Base-by-base conservation (phyloP, 345 rosid species). In the Citrus hindsii region DNA sequence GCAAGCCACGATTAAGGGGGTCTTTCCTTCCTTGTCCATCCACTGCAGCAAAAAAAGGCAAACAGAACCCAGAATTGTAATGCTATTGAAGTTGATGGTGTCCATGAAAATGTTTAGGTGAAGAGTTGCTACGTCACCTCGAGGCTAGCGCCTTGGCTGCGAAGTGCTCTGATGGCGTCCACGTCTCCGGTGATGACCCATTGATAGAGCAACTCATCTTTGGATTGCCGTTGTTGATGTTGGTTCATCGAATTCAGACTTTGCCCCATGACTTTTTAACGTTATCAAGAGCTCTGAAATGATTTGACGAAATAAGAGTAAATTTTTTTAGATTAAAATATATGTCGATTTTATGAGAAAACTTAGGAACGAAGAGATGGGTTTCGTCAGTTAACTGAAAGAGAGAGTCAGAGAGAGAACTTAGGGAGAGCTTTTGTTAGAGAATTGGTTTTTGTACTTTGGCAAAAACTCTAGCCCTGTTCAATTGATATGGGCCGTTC, bases 21-120 rank as follows among this genome's bases (percentile, higher is more conserved):
- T 88, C 79, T 88, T 86, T 32, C 89, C 89, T 74, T 88, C 85
- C 59, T 55, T 79, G 69, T 86, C 88, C 62, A 84, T 83, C 79
- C 85, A 82, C 91, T 88, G 67, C 76, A 80, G 19, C 40, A 71
- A 38, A 58, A 70, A 76, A 25, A 62, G 76, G 74, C 42, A 3
- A 24, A 75, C 32, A 64, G 69, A 30, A 69, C 58, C 51, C 66
- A 30, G 42, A 58, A 13, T 40, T 40, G 28, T 22, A 58, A 30
- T 2, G 16, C 16, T 46, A 59, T 22, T 24, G 10, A 22, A n/a
- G 62, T 58, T 58, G 56, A 32, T 24, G 16, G 51, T 46, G 42
- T 33, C 16, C 61, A 56, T 38, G 19, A 74, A 65, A 60, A 38
- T 32, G 53, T 2, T 13, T 19, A 24, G 21, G 56, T 4, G 48